Conservation (phyloP, 169 alveolate species). For the Plasmodium berghei region DNA sequence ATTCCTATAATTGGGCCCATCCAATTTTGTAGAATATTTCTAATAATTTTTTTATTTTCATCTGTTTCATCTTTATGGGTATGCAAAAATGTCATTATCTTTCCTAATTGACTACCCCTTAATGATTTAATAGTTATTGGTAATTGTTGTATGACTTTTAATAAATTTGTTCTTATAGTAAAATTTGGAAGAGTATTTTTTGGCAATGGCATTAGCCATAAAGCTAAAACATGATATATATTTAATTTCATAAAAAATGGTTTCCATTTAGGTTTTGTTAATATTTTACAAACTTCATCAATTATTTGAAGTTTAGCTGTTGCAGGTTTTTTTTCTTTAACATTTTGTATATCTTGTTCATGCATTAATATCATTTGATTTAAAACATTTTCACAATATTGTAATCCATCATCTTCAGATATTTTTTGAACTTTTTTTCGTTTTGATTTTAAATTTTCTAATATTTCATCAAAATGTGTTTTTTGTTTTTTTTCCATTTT, state of each 20-base stretch:
- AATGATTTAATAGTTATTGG: constrained; percentile 87
- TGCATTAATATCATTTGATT: constrained; percentile 82
- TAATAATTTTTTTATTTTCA: constrained; percentile 85
- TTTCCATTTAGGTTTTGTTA: constrained; percentile 87
- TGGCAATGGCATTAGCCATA: constrained; percentile 86
- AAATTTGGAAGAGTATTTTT: constrained; percentile 89
- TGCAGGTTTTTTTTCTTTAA: constrained; percentile 87
- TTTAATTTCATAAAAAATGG: constrained; percentile 88
- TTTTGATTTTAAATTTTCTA: constrained; percentile 65
- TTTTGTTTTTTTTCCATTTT: constrained; percentile 55
- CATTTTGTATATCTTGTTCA: constrained; percentile 79
- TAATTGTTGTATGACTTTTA: constrained; percentile 83
- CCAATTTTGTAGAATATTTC: constrained; percentile 88
- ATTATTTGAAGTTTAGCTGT: constrained; percentile 87
- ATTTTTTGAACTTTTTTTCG: constrained; percentile 54
- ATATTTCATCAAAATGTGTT: constrained; percentile 73
- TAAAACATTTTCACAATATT: constrained; percentile 71
- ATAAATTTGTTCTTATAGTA: constrained; percentile 85
- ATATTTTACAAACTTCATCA: constrained; percentile 82
- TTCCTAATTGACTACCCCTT: constrained; percentile 88
- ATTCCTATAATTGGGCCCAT: constrained; percentile 87
- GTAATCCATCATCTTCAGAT: constrained; percentile 70
- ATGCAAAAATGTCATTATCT: constrained; percentile 86
- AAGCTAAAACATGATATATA: constrained; percentile 86
- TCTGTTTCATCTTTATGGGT: constrained; percentile 87